Evolutionary conservation across 805 yeast genomes (phyloP).

Genomic region (Candida caryicola): DNA sequence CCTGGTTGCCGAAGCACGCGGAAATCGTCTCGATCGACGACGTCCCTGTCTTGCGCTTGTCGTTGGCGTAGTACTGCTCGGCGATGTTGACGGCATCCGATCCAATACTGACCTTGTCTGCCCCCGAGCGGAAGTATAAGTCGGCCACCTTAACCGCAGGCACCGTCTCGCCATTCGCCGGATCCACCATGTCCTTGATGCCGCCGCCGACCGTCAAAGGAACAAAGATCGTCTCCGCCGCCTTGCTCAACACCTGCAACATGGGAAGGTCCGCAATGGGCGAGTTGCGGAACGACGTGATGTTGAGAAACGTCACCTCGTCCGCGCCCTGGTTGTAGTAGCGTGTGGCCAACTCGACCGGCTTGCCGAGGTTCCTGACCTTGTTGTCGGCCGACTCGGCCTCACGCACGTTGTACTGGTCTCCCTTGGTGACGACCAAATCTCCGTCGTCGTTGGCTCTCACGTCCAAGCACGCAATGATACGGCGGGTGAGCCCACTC

Average conservation of each 20-base stretch:
- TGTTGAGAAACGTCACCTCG: slow-evolving; percentile 90
- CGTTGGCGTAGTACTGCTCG: slow-evolving; percentile 66
- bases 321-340: slow-evolving; percentile 96
- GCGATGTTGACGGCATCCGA: slow-evolving; percentile 94
- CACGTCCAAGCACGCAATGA: slow-evolving; percentile 97
- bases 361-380: slow-evolving; percentile 94
- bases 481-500: slow-evolving; percentile 80
- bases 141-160: slow-evolving; percentile 91
- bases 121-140: slow-evolving; percentile 91
- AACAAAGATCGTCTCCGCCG: slow-evolving; percentile 90
- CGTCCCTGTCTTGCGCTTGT: slow-evolving; percentile 59
- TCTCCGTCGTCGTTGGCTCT: slow-evolving; percentile 93
- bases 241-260: slow-evolving; percentile 79
- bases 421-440: slow-evolving; percentile 97
- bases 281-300: slow-evolving; percentile 92
- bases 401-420: slow-evolving; percentile 95
- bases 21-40: slow-evolving; percentile 94
- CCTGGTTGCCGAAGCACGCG: slow-evolving; percentile 89
- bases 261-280: slow-evolving; percentile 93
- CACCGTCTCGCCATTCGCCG: slow-evolving; percentile 65
- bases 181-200: slow-evolving; percentile 84
- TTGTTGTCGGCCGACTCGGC: slow-evolving; percentile 33
- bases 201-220: slow-evolving; percentile 99
- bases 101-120: slow-evolving; percentile 98
- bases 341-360: slow-evolving; percentile 87